phyloP scores from a whole-genome alignment of 257 asterid genomes.

The Thymus quinquecostatus region DNA sequence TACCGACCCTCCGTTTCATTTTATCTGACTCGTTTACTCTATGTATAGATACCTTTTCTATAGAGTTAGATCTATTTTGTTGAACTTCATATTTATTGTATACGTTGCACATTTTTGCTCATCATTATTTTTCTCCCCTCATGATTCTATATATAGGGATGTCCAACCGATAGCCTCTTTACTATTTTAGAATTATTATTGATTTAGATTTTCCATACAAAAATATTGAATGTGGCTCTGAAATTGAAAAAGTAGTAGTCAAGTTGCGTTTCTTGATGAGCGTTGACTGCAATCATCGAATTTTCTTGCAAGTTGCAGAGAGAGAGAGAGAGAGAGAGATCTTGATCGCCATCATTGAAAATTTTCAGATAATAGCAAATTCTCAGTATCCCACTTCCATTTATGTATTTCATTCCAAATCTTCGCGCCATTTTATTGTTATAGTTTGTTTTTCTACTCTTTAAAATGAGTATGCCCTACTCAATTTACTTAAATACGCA shows the following conservation, averaged over 20 bases:
- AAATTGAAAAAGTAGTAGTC: constrained; percentile 23
- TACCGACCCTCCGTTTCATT: no score
- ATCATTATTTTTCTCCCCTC: no score
- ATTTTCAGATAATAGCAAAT: constrained; percentile 10
- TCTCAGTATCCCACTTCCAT: constrained; percentile 14
- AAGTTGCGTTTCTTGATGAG: constrained; percentile 13
- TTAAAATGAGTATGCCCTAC: not conserved
- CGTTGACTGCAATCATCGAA: constrained; percentile 40
- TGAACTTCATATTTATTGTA: no score
- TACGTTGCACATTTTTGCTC: no score
- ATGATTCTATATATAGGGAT: no score
- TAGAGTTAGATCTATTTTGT: no score
- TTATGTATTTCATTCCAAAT: constrained; percentile 19
- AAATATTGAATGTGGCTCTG: constrained; percentile 26
- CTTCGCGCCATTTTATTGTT: not conserved
- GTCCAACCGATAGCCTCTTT: no score
- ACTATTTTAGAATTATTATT: no score
- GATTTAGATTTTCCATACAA: no score
- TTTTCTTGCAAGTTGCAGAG: not conserved
- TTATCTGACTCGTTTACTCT: no score
- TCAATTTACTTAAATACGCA: not conserved
- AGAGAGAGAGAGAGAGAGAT: not conserved
- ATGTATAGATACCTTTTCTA: no score
- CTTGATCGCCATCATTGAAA: constrained; percentile 24
- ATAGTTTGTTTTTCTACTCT: not conserved